Percentiles rank a stretch among this genome's conserved stretches.
phyloP scores from a whole-genome alignment of 148 eudicot species.

The Beta vulgaris region DNA sequence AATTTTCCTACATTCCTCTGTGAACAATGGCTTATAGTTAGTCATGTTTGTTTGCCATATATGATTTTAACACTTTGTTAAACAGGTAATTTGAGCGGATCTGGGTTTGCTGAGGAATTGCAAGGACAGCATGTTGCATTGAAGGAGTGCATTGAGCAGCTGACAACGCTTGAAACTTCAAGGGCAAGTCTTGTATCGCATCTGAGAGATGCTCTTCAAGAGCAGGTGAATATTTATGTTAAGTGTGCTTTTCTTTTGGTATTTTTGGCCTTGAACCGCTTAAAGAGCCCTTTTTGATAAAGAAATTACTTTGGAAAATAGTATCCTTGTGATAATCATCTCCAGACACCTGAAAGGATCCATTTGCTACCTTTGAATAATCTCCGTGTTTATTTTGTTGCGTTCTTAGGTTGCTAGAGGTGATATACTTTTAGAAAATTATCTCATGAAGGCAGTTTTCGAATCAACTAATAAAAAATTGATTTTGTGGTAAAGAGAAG shows the following conservation, averaged over 20 bases:
- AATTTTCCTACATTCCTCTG: background rate
- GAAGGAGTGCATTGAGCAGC: conserved; percentile 71
- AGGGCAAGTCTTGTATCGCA: conserved; percentile 72
- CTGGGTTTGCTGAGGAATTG: conserved; percentile 59
- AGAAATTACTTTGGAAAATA: background rate
- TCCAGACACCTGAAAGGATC: background rate
- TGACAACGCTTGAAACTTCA: conserved; percentile 61
- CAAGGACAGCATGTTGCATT: conserved; percentile 70
- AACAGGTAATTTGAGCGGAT: conserved; percentile 41
- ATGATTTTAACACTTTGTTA: background rate
- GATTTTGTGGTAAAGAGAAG: too few relatives aligned
- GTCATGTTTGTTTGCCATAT: conserved; percentile 4
- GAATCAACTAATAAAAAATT: too few relatives aligned
- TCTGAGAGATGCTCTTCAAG: conserved; percentile 69
- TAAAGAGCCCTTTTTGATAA: background rate
- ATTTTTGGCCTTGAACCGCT: background rate
- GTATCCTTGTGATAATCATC: background rate
- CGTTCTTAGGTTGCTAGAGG: background rate
- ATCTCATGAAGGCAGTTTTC: too few relatives aligned
- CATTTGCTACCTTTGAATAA: too few relatives aligned
- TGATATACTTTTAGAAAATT: background rate
- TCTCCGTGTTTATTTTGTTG: background rate
- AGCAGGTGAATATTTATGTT: conserved; percentile 53
- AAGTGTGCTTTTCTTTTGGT: background rate
- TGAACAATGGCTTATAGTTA: background rate